A percentile compares a stretch with the other conserved stretches of the same genome.
phyloP scores from a whole-genome alignment of 2,329 filamentous ascomycete species.

The Ascochyta rabiei region DNA sequence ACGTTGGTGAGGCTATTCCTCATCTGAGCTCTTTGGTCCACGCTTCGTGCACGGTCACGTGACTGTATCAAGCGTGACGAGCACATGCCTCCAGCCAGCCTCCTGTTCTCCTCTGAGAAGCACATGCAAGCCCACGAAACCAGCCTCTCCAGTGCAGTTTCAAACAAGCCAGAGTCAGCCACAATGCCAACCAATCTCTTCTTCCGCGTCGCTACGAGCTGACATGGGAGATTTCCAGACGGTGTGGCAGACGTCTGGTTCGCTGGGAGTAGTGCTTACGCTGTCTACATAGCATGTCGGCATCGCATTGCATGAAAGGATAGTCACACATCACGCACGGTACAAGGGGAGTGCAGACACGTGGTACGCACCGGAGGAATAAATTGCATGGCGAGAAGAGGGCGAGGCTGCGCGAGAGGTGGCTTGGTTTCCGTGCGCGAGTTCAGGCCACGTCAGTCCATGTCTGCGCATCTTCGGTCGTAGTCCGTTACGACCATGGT shows the following conservation, averaged over 20 bases:
- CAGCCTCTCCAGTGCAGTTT: neutral
- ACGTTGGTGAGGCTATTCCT: too few relatives aligned
- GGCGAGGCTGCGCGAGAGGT: neutral
- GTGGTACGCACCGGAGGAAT: neutral
- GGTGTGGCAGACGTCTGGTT: neutral
- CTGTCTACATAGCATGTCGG: too few relatives aligned
- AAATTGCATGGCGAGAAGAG: neutral
- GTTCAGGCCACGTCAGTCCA: neutral
- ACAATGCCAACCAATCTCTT: neutral
- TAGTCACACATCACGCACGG: neutral
- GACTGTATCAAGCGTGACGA: too few relatives aligned
- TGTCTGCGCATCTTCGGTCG: neutral
- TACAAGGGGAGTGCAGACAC: neutral
- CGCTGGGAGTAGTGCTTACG: neutral
- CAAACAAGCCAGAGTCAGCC: too few relatives aligned
- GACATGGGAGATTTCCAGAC: neutral
- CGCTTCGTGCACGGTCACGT: too few relatives aligned
- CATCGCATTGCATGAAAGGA: neutral
- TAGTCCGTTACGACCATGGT: neutral
- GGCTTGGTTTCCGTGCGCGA: neutral
- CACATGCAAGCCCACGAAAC: neutral
- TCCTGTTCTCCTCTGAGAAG: neutral
- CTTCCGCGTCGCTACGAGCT: neutral
- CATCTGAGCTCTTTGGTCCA: too few relatives aligned
- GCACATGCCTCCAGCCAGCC: too few relatives aligned